Conservation (phyloP, 2,329 filamentous ascomycete species). For the Penicillium fuscoglaucum region DNA sequence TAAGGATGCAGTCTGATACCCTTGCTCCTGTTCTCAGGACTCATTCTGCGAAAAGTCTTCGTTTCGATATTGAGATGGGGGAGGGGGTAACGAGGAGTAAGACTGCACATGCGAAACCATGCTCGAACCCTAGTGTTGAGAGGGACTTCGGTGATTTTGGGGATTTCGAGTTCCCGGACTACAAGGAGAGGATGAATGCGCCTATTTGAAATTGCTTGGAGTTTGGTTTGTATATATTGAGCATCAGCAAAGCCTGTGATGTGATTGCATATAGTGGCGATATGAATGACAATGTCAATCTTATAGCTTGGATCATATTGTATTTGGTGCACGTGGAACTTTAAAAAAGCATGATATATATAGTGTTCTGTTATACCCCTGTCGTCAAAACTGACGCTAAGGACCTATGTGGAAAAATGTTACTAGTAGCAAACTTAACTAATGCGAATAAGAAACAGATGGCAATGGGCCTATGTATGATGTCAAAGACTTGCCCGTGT, state of each 20-base stretch:
- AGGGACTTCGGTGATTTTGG: conserved; percentile 24
- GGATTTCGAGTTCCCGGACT: conserved; percentile 28
- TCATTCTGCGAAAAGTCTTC: background rate
- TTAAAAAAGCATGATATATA: background rate
- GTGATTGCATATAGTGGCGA: background rate
- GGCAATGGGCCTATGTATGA: too few species aligned
- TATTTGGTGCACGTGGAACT: background rate
- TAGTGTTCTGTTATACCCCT: too few species aligned
- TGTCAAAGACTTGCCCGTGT: conserved; percentile 14
- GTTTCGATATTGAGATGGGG: conserved; percentile 9
- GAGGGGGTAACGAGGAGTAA: background rate
- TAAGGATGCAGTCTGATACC: conserved; percentile 27
- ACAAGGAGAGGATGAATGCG: conserved; percentile 26
- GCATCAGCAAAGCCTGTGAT: background rate
- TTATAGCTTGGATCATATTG: background rate
- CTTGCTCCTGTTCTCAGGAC: background rate
- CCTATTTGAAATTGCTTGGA: conserved; percentile 12
- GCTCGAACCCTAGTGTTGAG: conserved; percentile 15
- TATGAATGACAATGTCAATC: background rate
- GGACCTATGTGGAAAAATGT: background rate
- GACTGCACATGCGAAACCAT: background rate
- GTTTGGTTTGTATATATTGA: conserved; percentile 3
- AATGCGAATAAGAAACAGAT: too few species aligned
- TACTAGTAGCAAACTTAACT: background rate
- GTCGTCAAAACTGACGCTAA: background rate